Evolutionary conservation across 306 rosid genomes (phyloP).

Genomic region (Cyclanthera cordifolia): DNA sequence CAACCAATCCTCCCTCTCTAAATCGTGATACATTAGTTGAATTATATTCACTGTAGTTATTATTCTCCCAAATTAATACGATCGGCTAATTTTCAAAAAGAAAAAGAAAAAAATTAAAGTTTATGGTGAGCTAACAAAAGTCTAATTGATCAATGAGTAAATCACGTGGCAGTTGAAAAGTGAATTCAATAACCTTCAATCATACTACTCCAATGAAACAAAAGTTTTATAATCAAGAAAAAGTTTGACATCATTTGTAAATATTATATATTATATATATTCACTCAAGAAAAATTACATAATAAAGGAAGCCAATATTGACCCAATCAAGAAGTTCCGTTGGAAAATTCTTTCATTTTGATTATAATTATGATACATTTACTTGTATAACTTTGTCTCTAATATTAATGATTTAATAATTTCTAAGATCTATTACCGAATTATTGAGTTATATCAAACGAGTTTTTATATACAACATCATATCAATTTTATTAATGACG

Average conservation of each 20-base stretch:
- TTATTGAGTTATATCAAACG: no score
- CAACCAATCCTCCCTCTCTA: no score
- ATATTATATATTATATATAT: not conserved
- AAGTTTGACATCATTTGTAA: conserved; percentile 7
- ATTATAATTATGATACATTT: not conserved
- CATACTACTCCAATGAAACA: not conserved
- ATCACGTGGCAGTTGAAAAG: conserved; percentile 7
- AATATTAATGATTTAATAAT: not conserved
- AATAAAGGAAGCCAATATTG: not conserved
- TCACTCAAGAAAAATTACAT: not conserved
- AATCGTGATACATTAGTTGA: no score
- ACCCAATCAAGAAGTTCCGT: not conserved
- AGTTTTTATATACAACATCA: no score
- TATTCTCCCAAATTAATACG: no score
- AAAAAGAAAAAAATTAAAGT: not conserved
- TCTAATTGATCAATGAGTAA: not conserved
- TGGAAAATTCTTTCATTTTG: not conserved
- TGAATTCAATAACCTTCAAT: not conserved
- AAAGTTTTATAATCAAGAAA: not conserved
- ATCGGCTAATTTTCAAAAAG: no score
- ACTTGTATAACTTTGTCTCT: not conserved
- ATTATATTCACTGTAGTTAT: no score
- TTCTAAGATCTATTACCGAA: no score
- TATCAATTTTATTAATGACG: no score
- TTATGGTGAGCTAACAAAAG: not conserved